These are phyloP conservation scores for Saururus chinensis DNA, from an alignment of 164 flowering plant genomes.

Conservation along the genomic window DNA sequence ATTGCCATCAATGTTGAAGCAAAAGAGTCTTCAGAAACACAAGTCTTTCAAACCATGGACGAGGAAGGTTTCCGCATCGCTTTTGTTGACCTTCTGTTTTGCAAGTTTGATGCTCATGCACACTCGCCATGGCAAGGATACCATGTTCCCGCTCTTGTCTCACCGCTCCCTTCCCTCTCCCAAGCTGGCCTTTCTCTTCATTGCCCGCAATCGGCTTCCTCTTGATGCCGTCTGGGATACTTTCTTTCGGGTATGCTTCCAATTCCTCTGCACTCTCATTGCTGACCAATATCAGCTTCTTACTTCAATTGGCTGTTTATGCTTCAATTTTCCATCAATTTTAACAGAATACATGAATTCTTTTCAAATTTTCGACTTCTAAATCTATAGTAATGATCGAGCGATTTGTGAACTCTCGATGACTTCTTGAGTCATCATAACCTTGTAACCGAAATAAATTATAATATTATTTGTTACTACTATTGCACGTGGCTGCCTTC, in stretches of 20 bases:
- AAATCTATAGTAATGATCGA: too few species aligned
- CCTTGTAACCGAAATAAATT: too few species aligned
- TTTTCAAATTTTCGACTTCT: too few species aligned
- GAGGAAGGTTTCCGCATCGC: conserved; percentile 31
- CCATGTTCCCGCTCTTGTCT: conserved; percentile 20
- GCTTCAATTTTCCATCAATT: too few species aligned
- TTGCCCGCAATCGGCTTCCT: conserved; percentile 83
- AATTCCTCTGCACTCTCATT: neutral
- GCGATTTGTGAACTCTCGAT: too few species aligned
- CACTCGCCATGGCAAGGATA: conserved; percentile 31
- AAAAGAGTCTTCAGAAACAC: conserved; percentile 23
- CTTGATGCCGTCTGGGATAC: conserved; percentile 81
- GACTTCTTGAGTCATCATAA: too few species aligned
- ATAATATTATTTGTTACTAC: too few species aligned
- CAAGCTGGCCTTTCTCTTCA: conserved; percentile 77
- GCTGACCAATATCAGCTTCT: too few species aligned
- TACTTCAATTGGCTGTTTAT: too few species aligned
- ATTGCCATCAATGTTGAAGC: conserved; percentile 19
- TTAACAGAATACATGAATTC: too few species aligned
- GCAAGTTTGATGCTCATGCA: conserved; percentile 48
- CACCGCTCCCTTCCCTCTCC: conserved; percentile 31
- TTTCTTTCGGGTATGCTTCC: conserved; percentile 54
- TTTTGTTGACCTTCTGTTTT: conserved; percentile 42
- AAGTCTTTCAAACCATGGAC: conserved; percentile 44
- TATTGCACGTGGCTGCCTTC: too few species aligned